Conservation (phyloP, 208 protist species). For the Wallacemonas rigidus region DNA sequence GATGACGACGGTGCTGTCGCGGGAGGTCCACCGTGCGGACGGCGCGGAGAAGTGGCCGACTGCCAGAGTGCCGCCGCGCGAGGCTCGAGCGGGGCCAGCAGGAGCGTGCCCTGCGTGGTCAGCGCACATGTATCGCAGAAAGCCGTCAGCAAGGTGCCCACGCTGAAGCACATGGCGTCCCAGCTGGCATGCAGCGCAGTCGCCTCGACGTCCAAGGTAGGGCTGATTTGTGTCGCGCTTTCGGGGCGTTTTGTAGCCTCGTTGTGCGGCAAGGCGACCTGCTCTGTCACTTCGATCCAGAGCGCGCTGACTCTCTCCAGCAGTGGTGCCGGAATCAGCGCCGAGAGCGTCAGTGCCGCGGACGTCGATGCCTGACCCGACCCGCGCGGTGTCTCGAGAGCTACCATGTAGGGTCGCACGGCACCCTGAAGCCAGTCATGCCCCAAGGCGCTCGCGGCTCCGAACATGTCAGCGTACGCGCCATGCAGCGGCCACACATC, state of each 20-base stretch:
- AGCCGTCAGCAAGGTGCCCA: background rate
- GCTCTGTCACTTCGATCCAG: background rate
- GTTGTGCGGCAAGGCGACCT: no score
- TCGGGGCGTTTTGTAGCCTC: no score
- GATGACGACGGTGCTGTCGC: background rate
- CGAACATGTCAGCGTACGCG: constrained; percentile 43
- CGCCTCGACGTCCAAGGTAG: background rate
- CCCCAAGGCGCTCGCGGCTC: constrained; percentile 39
- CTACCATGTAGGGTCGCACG: background rate
- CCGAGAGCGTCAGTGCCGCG: constrained; percentile 3
- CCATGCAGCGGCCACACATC: constrained; percentile 13
- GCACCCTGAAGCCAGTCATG: constrained; percentile 26
- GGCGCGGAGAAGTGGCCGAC: no score
- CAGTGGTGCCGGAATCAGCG: constrained; percentile 20
- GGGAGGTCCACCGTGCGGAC: no score
- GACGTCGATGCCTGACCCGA: background rate
- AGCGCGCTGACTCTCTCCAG: constrained; percentile 23
- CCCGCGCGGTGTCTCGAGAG: no score
- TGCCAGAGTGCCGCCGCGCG: constrained; percentile 19
- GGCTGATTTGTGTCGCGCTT: background rate
- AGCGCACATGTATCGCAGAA: background rate
- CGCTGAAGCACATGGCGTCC: background rate
- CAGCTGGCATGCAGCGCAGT: background rate
- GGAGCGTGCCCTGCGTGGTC: constrained; percentile 20
- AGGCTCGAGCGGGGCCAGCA: constrained; percentile 28